phyloP scores from a whole-genome alignment of 73 alveolate genomes.

The Tetrahymena elliotti region DNA sequence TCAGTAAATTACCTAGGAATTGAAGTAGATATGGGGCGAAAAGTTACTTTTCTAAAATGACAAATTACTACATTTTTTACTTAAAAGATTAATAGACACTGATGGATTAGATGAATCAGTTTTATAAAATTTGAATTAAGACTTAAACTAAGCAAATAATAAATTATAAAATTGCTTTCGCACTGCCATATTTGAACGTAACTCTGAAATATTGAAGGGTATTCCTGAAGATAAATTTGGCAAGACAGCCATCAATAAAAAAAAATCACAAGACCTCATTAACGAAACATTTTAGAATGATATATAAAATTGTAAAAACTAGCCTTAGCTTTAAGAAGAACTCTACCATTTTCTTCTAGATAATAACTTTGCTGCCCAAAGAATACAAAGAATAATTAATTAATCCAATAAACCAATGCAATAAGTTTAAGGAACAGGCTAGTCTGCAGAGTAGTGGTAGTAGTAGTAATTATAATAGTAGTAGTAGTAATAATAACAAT shows the following conservation, averaged over 20 bases:
- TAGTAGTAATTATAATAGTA: neutral
- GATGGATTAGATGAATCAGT: neutral
- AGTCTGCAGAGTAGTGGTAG: neutral
- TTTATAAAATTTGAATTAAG: neutral
- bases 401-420: neutral
- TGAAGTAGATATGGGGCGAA: neutral
- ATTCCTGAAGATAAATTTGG: neutral
- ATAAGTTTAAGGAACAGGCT: neutral
- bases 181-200: neutral
- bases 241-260: neutral
- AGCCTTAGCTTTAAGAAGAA: neutral
- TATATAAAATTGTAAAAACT: neutral
- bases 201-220: neutral
- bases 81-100: neutral
- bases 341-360: neutral
- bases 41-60: neutral
- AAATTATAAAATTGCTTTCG: neutral
- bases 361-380: neutral
- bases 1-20: neutral
- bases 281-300: neutral
- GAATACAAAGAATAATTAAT: neutral
- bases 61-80: neutral
- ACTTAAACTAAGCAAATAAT: neutral
- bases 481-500: neutral
- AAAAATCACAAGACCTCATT: neutral